Evolutionary conservation across 1,284 basidiomycete species (phyloP).

Genomic region (Leccinum pachyderme): DNA sequence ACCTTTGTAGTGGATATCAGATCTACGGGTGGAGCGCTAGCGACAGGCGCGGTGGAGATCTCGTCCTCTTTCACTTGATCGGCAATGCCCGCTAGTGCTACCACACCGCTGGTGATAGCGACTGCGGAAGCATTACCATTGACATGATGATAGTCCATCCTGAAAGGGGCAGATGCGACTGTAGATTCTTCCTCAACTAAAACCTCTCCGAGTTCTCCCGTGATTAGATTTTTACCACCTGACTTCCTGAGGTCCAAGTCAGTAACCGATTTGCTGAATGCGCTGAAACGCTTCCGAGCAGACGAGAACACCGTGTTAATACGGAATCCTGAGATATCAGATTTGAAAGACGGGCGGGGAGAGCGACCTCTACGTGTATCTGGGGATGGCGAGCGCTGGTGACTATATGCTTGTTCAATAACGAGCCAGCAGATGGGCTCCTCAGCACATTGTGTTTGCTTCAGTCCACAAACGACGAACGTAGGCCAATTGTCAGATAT

Average conservation of each 20-base stretch:
- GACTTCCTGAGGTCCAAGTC: conserved; percentile 34
- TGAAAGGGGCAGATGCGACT: conserved; percentile 5
- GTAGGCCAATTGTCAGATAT: conserved; percentile 60
- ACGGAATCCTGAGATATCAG: conserved; percentile 39
- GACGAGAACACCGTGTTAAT: conserved; percentile 42
- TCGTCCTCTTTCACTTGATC: conserved; percentile 10
- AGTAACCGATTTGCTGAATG: conserved; percentile 42
- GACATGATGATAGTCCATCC: conserved; percentile 9
- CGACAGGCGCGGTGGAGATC: conserved; percentile 3
- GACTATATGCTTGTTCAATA: conserved; percentile 56
- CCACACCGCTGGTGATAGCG: conserved; percentile 5
- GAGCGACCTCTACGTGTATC: conserved; percentile 38
- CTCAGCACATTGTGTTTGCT: conserved; percentile 24
- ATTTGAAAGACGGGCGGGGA: conserved; percentile 49
- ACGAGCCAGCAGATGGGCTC: conserved; percentile 55
- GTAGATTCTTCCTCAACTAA: conserved; percentile 47
- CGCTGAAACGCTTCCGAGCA: conserved; percentile 56
- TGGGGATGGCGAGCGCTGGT: conserved; percentile 27
- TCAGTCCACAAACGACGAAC: conserved; percentile 67
- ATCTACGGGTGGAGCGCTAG: background rate
- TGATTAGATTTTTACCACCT: conserved; percentile 35
- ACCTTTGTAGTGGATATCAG: conserved; percentile 13
- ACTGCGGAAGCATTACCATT: conserved; percentile 15
- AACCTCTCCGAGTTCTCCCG: conserved; percentile 68
- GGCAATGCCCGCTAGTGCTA: conserved; percentile 1